A percentile compares a stretch with the other conserved stretches of the same genome.
phyloP scores from a whole-genome alignment of 306 rosid species.

The Dalbergia oliveri region DNA sequence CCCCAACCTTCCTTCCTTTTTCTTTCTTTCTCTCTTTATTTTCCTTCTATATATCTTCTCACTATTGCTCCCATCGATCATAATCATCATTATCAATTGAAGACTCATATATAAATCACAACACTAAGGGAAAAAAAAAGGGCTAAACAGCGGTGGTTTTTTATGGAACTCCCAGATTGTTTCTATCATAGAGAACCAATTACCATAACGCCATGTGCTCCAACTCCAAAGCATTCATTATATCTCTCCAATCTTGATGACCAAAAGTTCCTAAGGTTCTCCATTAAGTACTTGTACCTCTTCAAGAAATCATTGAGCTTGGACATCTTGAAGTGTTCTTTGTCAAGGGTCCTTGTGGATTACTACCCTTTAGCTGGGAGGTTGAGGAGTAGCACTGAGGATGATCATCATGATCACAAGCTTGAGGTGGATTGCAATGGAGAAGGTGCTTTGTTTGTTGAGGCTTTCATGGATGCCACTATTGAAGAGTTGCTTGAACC shows the following conservation, averaged over 20 bases:
- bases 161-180: conserved; percentile 82
- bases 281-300: conserved; percentile 75
- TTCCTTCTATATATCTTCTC: background rate
- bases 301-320: conserved; percentile 62
- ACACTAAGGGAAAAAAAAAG: background rate
- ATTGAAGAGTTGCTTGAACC: conserved; percentile 59
- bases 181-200: conserved; percentile 52
- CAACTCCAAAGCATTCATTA: conserved; percentile 79
- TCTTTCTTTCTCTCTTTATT: background rate
- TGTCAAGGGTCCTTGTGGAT: conserved; percentile 69
- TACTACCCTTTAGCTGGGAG: conserved; percentile 94
- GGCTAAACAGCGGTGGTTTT: conserved; percentile 46
- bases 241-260: conserved; percentile 85
- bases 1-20: background rate
- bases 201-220: conserved; percentile 58
- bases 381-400: conserved; percentile 47
- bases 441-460: conserved; percentile 79
- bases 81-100: conserved; percentile 9
- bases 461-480: conserved; percentile 80
- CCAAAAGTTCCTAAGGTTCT: conserved; percentile 84
- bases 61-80: background rate
- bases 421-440: conserved; percentile 85
- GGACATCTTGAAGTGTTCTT: conserved; percentile 62
- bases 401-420: conserved; percentile 69
- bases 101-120: background rate